phyloP scores from a whole-genome alignment of 306 rosid species.

The Cicer cuneatum region DNA sequence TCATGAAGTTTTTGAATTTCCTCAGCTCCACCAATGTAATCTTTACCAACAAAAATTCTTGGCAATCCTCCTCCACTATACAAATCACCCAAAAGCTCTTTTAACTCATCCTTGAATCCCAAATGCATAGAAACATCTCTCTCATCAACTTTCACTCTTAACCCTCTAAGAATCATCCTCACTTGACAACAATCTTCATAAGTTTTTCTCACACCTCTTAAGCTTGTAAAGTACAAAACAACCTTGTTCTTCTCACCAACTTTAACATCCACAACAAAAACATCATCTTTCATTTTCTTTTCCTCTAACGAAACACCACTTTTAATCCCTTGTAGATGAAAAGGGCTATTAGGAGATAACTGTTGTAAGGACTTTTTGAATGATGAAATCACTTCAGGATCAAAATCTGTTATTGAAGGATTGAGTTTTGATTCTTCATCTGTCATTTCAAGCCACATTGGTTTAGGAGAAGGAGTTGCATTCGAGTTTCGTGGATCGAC shows the following conservation, averaged over 20 bases:
- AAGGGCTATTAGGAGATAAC: constrained; percentile 47
- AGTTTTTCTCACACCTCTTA: constrained; percentile 91
- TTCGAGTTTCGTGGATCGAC: constrained; percentile 49
- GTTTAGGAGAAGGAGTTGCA: constrained; percentile 40
- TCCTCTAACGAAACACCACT: background rate
- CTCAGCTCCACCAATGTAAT: constrained; percentile 81
- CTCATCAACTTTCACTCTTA: constrained; percentile 75
- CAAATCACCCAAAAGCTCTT: constrained; percentile 57
- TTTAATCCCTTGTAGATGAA: constrained; percentile 35
- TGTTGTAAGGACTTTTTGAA: constrained; percentile 63
- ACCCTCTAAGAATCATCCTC: constrained; percentile 64
- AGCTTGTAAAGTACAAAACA: constrained; percentile 78
- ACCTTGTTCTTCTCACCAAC: constrained; percentile 53
- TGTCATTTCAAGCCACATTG: constrained; percentile 60
- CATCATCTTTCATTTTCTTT: constrained; percentile 26
- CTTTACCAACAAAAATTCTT: constrained; percentile 67
- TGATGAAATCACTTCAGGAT: constrained; percentile 64
- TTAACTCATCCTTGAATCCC: constrained; percentile 88
- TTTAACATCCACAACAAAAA: constrained; percentile 30
- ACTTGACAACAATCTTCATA: constrained; percentile 96
- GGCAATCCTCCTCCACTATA: constrained; percentile 61
- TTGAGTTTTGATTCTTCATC: constrained; percentile 49
- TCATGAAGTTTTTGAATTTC: constrained; percentile 78
- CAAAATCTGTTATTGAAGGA: constrained; percentile 56
- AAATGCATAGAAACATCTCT: constrained; percentile 95